These are phyloP conservation scores for Leavenworthia alabamica DNA, from an alignment of 345 rosid genomes.

Conservation along the genomic window DNA sequence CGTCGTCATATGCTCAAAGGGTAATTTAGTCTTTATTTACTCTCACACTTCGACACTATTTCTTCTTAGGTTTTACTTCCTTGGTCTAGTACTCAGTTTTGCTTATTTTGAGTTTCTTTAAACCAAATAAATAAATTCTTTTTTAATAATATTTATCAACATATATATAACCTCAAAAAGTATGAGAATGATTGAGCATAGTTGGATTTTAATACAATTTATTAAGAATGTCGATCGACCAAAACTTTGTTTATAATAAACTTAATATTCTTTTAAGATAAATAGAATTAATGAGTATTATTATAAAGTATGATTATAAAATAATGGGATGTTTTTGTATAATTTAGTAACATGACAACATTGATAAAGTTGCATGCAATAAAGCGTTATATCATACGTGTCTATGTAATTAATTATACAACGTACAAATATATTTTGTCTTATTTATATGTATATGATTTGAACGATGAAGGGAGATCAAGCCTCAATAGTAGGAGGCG, in stretches of 20 bases:
- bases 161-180: not conserved
- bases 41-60: not conserved
- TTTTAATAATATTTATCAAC: not conserved
- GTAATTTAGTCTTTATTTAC: conserved; percentile 32
- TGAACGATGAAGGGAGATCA: conserved; percentile 44
- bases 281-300: not conserved
- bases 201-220: not conserved
- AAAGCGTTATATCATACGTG: no score
- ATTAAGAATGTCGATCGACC: not conserved
- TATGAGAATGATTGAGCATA: not conserved
- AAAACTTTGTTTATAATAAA: not conserved
- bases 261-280: no score
- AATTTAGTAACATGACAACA: no score
- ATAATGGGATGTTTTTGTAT: no score
- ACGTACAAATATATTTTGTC: no score
- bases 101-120: not conserved
- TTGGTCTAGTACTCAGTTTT: not conserved
- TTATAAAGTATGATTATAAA: no score
- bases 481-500: conserved; percentile 57
- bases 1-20: conserved; percentile 86
- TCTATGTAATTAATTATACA: not conserved
- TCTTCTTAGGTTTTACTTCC: not conserved
- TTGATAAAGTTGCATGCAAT: no score
- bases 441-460: not conserved
- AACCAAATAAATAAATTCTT: not conserved